A percentile compares a stretch with the other conserved stretches of the same genome.
Conservation (phyloP, 768 basidiomycete species). For the Chalciporus piperatus region DNA sequence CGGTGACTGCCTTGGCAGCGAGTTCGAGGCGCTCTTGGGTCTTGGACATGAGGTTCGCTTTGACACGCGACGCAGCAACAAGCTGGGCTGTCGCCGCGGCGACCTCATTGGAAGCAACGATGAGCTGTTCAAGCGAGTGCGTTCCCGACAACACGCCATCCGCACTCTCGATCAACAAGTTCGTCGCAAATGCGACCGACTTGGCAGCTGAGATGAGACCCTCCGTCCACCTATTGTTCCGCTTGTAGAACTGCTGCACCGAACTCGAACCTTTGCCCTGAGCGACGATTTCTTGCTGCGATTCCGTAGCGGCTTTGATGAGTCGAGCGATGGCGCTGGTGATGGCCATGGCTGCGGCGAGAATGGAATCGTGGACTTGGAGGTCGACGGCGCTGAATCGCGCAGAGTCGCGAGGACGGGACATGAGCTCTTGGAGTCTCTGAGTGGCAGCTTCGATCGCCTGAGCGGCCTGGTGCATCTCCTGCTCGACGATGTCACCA, state of each 20-base stretch:
- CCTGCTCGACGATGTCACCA: slow-evolving; percentile 93
- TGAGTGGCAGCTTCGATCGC: slow-evolving; percentile 93
- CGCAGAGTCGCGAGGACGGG: slow-evolving; percentile 82
- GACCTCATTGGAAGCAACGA: slow-evolving; percentile 99
- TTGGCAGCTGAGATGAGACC: slow-evolving; percentile 98
- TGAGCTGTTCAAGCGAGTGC: slow-evolving; percentile 96
- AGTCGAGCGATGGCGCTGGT: slow-evolving; percentile 92
- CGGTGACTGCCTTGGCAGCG: slow-evolving; percentile 96
- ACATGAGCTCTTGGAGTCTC: slow-evolving; percentile 87
- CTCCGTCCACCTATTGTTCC: slow-evolving; percentile 99
- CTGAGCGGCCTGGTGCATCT: slow-evolving; percentile 90
- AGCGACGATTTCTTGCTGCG: slow-evolving; percentile 96
- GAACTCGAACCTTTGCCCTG: slow-evolving; percentile 93
- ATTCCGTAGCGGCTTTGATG: slow-evolving; percentile 95
- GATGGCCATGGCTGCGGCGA: slow-evolving; percentile 91
- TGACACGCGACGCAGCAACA: slow-evolving; percentile 97
- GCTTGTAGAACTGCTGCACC: slow-evolving; percentile 97
- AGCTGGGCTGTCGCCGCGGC: slow-evolving; percentile 96
- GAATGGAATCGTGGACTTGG: slow-evolving; percentile 97
- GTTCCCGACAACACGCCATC: slow-evolving; percentile 97
- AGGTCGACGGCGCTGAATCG: slow-evolving; percentile 89
- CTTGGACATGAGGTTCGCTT: slow-evolving; percentile 97
- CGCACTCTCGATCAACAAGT: slow-evolving; percentile 92
- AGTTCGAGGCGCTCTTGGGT: slow-evolving; percentile 95
- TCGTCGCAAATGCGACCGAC: slow-evolving; percentile 95